phyloP scores from a whole-genome alignment of 2,329 filamentous ascomycete genomes.

The Monilinia polystroma region DNA sequence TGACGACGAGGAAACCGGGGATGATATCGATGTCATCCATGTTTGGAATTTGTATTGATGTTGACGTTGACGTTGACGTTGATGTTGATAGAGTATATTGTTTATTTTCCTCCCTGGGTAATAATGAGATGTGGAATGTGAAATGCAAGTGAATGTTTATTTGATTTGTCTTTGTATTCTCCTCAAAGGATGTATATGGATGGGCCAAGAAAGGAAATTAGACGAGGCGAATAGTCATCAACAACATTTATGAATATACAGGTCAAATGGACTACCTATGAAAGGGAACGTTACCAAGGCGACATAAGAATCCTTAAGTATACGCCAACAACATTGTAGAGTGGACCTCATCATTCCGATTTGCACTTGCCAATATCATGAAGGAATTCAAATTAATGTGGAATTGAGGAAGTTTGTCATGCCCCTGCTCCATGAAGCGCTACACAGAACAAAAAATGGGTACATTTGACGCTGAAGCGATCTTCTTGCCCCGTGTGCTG shows the following conservation, averaged over 20 bases:
- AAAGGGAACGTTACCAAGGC: not conserved
- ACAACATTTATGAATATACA: not conserved
- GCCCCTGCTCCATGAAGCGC: not conserved
- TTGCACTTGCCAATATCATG: conserved; percentile 1
- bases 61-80: no score
- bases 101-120: not conserved
- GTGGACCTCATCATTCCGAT: not conserved
- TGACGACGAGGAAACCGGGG: conserved; percentile 18
- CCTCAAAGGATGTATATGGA: not conserved
- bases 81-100: no score
- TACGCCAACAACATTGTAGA: not conserved
- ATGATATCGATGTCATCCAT: conserved; percentile 22
- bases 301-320: not conserved
- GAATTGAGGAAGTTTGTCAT: not conserved
- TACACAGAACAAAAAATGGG: conserved; percentile 5
- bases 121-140: not conserved
- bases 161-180: not conserved
- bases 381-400: conserved; percentile 14
- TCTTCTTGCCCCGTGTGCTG: not conserved
- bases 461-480: not conserved
- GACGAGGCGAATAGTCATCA: not conserved
- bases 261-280: not conserved
- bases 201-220: not conserved
- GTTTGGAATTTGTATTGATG: not conserved
- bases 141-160: not conserved